Percentiles rank a stretch among this genome's conserved stretches.
Conservation (phyloP, 345 rosid genomes). For the Moringa oleifera region DNA sequence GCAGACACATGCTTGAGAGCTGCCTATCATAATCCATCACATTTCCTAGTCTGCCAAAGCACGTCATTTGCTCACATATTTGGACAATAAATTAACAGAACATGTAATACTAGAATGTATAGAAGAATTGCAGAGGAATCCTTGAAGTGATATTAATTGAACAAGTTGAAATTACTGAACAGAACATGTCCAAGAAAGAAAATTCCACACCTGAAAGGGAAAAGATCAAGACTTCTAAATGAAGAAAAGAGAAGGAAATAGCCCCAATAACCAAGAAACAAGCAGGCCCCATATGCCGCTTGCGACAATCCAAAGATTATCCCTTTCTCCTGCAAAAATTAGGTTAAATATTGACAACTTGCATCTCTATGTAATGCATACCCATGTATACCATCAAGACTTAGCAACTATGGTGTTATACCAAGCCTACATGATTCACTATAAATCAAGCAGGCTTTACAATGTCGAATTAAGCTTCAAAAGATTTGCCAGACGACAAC, state of each 20-base stretch:
- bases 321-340: conserved; percentile 53
- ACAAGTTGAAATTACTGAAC: conserved; percentile 1
- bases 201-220: conserved; percentile 74
- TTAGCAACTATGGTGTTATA: conserved; percentile 6
- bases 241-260: conserved; percentile 55
- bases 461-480: too few relatives aligned
- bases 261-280: conserved; percentile 82
- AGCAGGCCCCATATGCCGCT: conserved; percentile 73
- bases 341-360: neutral
- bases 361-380: neutral
- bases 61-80: conserved; percentile 9
- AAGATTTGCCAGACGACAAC: neutral
- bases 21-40: conserved; percentile 54
- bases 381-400: conserved; percentile 2
- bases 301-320: conserved; percentile 69
- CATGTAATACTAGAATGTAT: neutral
- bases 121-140: conserved; percentile 1
- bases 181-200: conserved; percentile 11
- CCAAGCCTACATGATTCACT: neutral
- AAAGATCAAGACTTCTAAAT: conserved; percentile 45
- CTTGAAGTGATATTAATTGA: neutral
- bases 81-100: conserved; percentile 8
- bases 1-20: conserved; percentile 75
- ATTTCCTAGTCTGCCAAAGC: conserved; percentile 47
- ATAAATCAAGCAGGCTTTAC: too few relatives aligned